A percentile compares a stretch with the other conserved stretches of the same genome.
phyloP scores from a whole-genome alignment of 140 eudicot genomes.

The Erigeron philadelphicus region DNA sequence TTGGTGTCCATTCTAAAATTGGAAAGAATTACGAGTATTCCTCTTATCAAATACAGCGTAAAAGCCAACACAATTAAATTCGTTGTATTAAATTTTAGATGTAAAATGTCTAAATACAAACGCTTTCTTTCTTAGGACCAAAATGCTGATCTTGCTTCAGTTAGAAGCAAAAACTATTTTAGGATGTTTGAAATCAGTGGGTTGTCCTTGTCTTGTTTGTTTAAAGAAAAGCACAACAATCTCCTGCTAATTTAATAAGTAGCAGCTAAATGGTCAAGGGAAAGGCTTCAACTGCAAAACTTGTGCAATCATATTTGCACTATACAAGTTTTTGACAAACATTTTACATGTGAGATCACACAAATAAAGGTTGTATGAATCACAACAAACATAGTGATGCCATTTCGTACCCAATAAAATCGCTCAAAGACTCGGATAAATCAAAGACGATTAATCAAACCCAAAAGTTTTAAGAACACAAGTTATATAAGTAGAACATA shows the following conservation, averaged over 20 bases:
- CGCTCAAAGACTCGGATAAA: too few species aligned
- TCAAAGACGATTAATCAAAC: too few species aligned
- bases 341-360: too few species aligned
- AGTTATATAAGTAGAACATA: too few species aligned
- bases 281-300: neutral
- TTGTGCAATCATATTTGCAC: too few species aligned
- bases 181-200: neutral
- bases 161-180: neutral
- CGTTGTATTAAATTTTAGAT: too few species aligned
- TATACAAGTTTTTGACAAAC: too few species aligned
- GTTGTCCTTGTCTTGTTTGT: neutral
- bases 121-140: neutral
- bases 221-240: neutral
- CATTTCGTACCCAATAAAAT: too few species aligned
- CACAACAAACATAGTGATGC: too few species aligned
- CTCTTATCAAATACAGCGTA: neutral
- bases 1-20: neutral
- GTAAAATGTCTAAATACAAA: too few species aligned
- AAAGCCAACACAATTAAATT: neutral
- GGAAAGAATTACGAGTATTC: neutral
- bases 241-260: neutral
- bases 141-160: neutral
- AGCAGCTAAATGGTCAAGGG: neutral
- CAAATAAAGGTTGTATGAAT: too few species aligned
- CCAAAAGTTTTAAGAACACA: too few species aligned